Evolutionary conservation across 345 rosid species (phyloP).

Genomic region (Salix suchowensis): DNA sequence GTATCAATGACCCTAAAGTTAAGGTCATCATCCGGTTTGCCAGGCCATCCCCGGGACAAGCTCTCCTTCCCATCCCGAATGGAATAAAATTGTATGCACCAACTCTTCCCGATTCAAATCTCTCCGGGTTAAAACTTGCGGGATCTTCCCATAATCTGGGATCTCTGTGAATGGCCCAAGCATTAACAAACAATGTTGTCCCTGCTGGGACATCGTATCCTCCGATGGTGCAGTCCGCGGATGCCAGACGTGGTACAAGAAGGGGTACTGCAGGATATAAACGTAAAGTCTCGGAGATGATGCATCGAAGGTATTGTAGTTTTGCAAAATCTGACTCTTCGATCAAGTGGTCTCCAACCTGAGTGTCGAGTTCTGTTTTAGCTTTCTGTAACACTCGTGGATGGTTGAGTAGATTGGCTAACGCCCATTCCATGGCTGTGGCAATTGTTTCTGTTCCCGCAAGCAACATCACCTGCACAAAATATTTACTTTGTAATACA

Average conservation of each 20-base stretch:
- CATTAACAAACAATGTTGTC: neutral
- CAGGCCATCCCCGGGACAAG: neutral
- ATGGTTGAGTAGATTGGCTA: neutral
- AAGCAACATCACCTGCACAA: neutral
- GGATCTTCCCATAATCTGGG: neutral
- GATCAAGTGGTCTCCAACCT: neutral
- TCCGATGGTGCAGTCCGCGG: neutral
- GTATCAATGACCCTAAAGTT: conserved; percentile 20
- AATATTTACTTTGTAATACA: too few species aligned
- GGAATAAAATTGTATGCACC: neutral
- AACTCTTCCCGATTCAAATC: neutral
- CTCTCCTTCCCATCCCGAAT: conserved; percentile 16
- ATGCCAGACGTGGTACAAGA: neutral
- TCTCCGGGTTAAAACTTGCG: conserved; percentile 5
- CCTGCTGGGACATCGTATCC: neutral
- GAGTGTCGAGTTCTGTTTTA: neutral
- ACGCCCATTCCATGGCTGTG: neutral
- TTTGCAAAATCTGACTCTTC: neutral
- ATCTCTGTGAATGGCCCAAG: neutral
- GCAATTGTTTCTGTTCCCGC: neutral
- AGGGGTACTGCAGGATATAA: neutral
- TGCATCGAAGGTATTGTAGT: neutral
- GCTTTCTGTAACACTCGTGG: neutral
- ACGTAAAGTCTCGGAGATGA: neutral
- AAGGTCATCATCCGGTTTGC: conserved; percentile 15